phyloP scores from a whole-genome alignment of 2,329 filamentous ascomycete genomes.

The Fusarium multiceps region DNA sequence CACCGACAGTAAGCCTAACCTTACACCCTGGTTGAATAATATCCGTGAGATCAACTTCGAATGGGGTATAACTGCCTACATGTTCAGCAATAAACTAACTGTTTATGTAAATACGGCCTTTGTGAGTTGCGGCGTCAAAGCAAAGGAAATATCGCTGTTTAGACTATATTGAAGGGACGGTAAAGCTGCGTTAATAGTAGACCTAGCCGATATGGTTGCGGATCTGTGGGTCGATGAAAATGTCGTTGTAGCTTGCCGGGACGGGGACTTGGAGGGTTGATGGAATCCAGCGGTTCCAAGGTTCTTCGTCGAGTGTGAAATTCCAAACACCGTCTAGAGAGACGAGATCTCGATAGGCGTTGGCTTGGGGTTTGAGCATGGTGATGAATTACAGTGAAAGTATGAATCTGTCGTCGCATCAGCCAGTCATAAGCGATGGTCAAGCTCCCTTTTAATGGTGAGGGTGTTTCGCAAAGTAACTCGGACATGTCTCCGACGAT shows the following conservation, averaged over 20 bases:
- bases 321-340: neutral
- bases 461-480: neutral
- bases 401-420: accelerated
- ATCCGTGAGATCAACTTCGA: neutral
- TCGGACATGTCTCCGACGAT: neutral
- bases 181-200: neutral
- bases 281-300: neutral
- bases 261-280: neutral
- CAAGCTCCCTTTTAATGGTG: neutral
- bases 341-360: neutral
- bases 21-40: neutral
- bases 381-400: too few relatives aligned
- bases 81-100: neutral
- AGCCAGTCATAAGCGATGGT: neutral
- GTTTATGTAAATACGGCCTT: neutral
- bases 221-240: neutral
- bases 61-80: neutral
- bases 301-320: neutral
- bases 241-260: neutral
- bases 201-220: neutral
- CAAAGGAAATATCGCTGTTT: neutral
- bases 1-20: neutral
- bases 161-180: neutral
- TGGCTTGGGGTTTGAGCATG: neutral
- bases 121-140: neutral